Conservation (phyloP, 345 rosid species). For the Lumnitzera littorea region DNA sequence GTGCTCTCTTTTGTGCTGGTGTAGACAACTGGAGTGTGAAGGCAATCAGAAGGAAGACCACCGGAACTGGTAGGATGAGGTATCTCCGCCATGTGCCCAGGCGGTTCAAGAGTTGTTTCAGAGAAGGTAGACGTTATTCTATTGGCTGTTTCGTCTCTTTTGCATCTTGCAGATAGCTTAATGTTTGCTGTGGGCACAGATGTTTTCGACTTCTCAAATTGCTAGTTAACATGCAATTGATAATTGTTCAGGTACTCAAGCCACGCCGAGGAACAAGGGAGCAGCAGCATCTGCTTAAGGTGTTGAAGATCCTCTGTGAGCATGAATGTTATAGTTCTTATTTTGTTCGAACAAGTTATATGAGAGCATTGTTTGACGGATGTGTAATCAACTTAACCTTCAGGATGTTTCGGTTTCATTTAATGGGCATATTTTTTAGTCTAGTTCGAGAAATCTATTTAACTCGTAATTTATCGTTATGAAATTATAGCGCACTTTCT, state of each 20-base stretch:
- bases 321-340: background rate
- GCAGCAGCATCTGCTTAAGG: constrained; percentile 52
- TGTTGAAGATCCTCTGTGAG: background rate
- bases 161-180: background rate
- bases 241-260: constrained; percentile 48
- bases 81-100: constrained; percentile 78
- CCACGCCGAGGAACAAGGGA: constrained; percentile 69
- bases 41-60: constrained; percentile 97
- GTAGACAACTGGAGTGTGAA: constrained; percentile 96
- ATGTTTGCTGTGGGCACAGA: no score
- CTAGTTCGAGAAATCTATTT: no score
- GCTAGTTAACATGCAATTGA: no score
- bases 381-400: constrained; percentile 2
- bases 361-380: background rate
- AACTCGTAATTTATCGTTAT: no score
- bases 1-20: background rate
- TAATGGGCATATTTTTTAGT: constrained; percentile 4
- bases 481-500: no score
- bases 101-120: constrained; percentile 86
- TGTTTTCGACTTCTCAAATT: no score
- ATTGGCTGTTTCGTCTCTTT: background rate
- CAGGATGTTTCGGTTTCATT: constrained; percentile 2
- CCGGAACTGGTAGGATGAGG: constrained; percentile 94
- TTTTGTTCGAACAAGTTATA: background rate
- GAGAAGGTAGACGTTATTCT: constrained; percentile 50